A percentile compares a stretch with the other conserved stretches of the same genome.
Conservation (phyloP, 495 filamentous ascomycete species). For the Wilcoxina mikolae region DNA sequence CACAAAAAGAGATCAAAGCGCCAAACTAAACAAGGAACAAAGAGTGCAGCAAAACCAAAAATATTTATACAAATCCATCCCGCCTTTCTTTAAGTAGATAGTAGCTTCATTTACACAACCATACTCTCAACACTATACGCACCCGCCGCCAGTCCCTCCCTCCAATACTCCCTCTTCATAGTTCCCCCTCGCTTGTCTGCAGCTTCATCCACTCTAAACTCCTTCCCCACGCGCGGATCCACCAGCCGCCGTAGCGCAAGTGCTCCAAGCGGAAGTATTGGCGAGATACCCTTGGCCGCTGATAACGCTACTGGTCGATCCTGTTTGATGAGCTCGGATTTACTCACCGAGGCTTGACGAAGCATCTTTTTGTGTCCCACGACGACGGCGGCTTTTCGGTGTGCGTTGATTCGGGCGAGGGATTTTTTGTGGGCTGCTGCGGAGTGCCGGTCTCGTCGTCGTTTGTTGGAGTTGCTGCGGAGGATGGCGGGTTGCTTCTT, state of each 20-base stretch:
- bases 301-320: constrained; percentile 1
- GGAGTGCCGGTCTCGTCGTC: not conserved
- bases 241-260: not conserved
- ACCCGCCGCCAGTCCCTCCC: constrained; percentile 21
- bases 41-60: not conserved
- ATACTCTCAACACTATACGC: constrained; percentile 28
- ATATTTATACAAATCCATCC: not conserved
- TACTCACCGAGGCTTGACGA: not conserved
- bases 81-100: not conserved
- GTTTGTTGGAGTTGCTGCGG: not conserved
- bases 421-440: not conserved
- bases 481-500: constrained; percentile 1
- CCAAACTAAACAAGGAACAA: not conserved
- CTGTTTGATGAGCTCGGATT: constrained; percentile 1
- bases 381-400: not conserved
- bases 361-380: constrained; percentile 10
- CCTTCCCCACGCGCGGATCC: constrained; percentile 4
- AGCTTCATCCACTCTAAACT: not conserved
- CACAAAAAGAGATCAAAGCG: not conserved
- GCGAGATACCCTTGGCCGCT: not conserved
- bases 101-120: constrained; percentile 20
- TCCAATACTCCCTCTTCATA: constrained; percentile 7
- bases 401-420: not conserved
- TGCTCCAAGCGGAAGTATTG: constrained; percentile 1
- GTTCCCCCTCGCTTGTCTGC: constrained; percentile 11